Conservation (phyloP, 2,329 filamentous ascomycete species). For the Endoconidiophora polonica region DNA sequence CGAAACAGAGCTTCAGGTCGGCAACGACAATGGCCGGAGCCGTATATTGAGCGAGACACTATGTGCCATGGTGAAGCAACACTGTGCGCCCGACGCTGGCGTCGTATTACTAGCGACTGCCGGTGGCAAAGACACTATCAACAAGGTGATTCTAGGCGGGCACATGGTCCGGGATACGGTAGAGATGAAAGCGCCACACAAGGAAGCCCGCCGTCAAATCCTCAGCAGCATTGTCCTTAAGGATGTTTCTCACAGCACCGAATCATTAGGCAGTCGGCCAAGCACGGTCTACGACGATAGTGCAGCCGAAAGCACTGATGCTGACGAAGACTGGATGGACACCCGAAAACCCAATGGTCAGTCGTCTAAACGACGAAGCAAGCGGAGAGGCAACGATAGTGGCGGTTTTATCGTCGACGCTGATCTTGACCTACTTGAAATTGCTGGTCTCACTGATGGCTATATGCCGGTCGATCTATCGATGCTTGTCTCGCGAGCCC, state of each 20-base stretch:
- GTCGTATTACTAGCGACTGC: conserved; percentile 83
- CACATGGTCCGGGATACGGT: conserved; percentile 88
- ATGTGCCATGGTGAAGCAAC: conserved; percentile 65
- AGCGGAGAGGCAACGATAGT: conserved; percentile 15
- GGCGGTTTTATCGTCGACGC: conserved; percentile 58
- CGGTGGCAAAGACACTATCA: conserved; percentile 80
- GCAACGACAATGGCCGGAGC: conserved; percentile 83
- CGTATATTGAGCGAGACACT: conserved; percentile 83
- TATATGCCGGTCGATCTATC: conserved; percentile 95
- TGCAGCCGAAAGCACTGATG: conserved; percentile 27
- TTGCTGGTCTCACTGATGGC: conserved; percentile 86
- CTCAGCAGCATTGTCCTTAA: conserved; percentile 60
- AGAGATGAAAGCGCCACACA: conserved; percentile 76
- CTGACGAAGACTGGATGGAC: conserved; percentile 56
- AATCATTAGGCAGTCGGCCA: conserved; percentile 33
- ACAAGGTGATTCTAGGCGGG: conserved; percentile 77
- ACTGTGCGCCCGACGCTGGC: conserved; percentile 61
- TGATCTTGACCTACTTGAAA: conserved; percentile 75
- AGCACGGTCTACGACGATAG: conserved; percentile 32
- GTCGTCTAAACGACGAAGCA: conserved; percentile 24
- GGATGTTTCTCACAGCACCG: conserved; percentile 14
- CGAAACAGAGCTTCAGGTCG: conserved; percentile 87
- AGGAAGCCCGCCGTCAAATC: conserved; percentile 70
- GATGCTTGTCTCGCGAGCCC: conserved; percentile 68
- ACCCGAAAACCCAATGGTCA: conserved; percentile 35